Conservation (phyloP, 2,329 filamentous ascomycete species). For the Ambrosiella cleistominuta region DNA sequence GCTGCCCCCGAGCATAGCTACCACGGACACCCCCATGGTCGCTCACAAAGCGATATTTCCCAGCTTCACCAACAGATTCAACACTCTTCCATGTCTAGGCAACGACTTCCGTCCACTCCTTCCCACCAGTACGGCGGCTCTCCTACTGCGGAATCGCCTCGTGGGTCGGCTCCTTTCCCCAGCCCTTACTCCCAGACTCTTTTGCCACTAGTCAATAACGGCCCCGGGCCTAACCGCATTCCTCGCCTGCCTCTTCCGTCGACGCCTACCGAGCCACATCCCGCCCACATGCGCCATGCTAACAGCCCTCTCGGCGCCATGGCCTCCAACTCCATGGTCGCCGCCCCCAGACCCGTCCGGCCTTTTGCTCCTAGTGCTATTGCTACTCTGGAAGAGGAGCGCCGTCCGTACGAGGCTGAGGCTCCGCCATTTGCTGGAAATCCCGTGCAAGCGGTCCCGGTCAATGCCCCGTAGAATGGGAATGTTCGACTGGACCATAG, state of each 20-base stretch:
- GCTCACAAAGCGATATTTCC: conserved; percentile 12
- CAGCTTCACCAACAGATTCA: conserved; percentile 9
- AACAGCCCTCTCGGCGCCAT: conserved; percentile 5
- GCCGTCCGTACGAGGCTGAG: conserved; percentile 8
- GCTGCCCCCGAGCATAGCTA: conserved; percentile 4
- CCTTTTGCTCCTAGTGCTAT: conserved; percentile 12
- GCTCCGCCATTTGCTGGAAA: conserved; percentile 5
- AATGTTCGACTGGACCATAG: conserved; percentile 4
- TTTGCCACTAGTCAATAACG: conserved; percentile 5
- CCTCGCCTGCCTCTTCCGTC: conserved; percentile 2
- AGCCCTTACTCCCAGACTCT: conserved; percentile 1
- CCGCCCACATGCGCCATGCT: conserved; percentile 3
- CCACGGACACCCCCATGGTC: conserved; percentile 8
- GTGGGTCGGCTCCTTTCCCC: background rate
- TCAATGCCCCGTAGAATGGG: conserved; percentile 12
- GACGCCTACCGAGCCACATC: conserved; percentile 4
- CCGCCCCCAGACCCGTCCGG: conserved; percentile 9
- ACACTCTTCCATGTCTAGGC: conserved; percentile 9
- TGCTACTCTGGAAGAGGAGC: conserved; percentile 12
- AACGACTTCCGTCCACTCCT: background rate
- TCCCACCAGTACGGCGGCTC: background rate
- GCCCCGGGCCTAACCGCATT: background rate
- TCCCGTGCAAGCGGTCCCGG: conserved; percentile 9
- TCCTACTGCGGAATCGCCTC: conserved; percentile 1
- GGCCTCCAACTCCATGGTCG: conserved; percentile 6